These are phyloP conservation scores for Phallus indusiatus DNA, from an alignment of 768 basidiomycete genomes.

Conservation along the genomic window DNA sequence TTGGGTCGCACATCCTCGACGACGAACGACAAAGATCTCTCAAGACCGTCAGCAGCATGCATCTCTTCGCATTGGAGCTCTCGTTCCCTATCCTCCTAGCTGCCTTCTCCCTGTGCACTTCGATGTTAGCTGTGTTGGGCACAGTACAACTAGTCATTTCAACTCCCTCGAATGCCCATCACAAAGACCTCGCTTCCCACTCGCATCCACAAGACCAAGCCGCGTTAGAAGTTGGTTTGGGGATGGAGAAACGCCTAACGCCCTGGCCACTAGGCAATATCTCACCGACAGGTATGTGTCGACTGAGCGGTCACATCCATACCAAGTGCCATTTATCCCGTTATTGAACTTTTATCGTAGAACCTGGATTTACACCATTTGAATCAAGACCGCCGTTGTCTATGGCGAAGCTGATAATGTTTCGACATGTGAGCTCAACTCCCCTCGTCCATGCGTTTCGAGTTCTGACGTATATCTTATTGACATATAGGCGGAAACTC, in stretches of 20 bases:
- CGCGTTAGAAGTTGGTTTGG: not conserved
- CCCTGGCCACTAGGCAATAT: constrained; percentile 2
- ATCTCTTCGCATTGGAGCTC: constrained; percentile 5
- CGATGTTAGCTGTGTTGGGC: constrained; percentile 7
- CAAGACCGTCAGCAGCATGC: not conserved
- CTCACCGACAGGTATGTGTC: constrained; percentile 2
- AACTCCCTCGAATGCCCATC: not conserved
- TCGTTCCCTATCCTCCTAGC: constrained; percentile 8
- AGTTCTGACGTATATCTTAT: not conserved
- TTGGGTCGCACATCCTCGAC: not conserved
- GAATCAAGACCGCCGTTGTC: constrained; percentile 7
- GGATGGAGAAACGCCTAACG: constrained; percentile 5
- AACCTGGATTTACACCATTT: not conserved
- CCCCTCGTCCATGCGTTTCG: not conserved
- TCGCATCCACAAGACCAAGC: not conserved
- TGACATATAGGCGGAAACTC: constrained; percentile 2
- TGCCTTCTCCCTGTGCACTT: constrained; percentile 7
- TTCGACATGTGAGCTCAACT: constrained; percentile 5
- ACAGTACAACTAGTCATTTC: constrained; percentile 7
- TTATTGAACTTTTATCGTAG: not conserved
- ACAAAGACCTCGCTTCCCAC: not conserved
- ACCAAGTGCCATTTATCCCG: not conserved
- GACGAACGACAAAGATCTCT: not conserved
- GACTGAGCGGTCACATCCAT: no score
- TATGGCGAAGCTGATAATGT: constrained; percentile 9